Conservation (phyloP, 192 early-diverging fungal species). For the Rhizoclosmatium globosum region DNA sequence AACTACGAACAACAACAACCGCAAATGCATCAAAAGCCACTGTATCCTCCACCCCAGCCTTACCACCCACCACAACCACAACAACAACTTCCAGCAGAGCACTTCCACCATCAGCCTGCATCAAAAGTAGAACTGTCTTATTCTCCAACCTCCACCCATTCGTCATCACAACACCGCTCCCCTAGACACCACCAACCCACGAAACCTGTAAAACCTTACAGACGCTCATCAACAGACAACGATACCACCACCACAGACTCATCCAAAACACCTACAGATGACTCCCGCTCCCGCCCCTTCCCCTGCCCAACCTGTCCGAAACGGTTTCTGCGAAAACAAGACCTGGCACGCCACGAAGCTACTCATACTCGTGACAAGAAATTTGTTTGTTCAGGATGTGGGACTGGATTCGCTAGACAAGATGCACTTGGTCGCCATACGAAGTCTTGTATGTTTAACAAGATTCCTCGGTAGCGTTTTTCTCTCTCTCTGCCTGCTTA, state of each 20-base stretch:
- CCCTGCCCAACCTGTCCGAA: slow-evolving; percentile 1
- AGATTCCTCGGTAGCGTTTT: background rate
- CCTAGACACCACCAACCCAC: background rate
- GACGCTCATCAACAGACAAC: background rate
- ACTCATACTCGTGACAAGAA: slow-evolving; percentile 13
- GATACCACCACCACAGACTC: background rate
- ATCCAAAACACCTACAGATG: background rate
- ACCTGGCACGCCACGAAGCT: background rate
- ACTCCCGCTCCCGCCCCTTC: slow-evolving; percentile 2
- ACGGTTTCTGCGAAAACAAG: slow-evolving; percentile 25
- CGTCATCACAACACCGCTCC: background rate
- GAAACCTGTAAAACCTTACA: too few relatives aligned
- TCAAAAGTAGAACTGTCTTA: background rate
- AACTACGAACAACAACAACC: too few relatives aligned
- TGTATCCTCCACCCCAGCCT: too few relatives aligned
- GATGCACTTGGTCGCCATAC: slow-evolving; percentile 16
- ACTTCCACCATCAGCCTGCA: background rate
- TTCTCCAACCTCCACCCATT: background rate
- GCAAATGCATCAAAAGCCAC: too few relatives aligned
- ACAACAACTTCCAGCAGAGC: background rate
- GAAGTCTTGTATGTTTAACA: slow-evolving; percentile 5
- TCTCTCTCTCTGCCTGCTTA: too few relatives aligned
- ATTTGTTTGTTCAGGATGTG: slow-evolving; percentile 16
- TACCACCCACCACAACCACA: background rate
- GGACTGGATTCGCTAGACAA: slow-evolving; percentile 6